phyloP scores from a whole-genome alignment of 805 yeast genomes.

The Saccharomyces eubayanus region DNA sequence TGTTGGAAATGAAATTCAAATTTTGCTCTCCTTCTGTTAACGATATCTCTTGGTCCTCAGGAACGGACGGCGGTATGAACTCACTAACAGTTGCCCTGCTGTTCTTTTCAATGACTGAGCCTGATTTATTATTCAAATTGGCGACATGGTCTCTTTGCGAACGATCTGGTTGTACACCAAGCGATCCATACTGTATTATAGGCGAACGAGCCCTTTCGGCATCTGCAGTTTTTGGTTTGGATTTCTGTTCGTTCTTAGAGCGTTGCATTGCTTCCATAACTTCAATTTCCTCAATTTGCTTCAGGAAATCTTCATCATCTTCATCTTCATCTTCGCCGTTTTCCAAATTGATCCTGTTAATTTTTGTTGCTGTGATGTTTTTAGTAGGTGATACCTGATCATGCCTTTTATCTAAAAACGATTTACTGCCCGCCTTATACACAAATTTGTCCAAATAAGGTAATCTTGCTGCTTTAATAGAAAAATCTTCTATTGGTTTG shows the following conservation, averaged over 20 bases:
- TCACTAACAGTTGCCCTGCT: neutral
- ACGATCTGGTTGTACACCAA: neutral
- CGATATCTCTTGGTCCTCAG: neutral
- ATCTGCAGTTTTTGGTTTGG: neutral
- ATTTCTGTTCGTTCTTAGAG: slow-evolving; percentile 38
- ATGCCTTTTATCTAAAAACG: slow-evolving; percentile 27
- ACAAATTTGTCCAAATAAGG: slow-evolving; percentile 23
- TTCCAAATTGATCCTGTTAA: slow-evolving; percentile 8
- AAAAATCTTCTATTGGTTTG: slow-evolving; percentile 29
- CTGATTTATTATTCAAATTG: neutral
- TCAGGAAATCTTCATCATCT: slow-evolving; percentile 18
- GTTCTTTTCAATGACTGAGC: neutral
- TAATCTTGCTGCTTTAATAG: slow-evolving; percentile 37
- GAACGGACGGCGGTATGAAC: neutral
- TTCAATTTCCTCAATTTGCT: slow-evolving; percentile 30
- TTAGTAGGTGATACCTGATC: slow-evolving; percentile 17
- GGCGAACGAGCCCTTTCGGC: neutral
- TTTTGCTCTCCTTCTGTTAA: slow-evolving; percentile 19
- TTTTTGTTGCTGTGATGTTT: slow-evolving; percentile 2
- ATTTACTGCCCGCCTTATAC: slow-evolving; percentile 15
- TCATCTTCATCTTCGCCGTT: slow-evolving; percentile 16
- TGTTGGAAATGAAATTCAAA: slow-evolving; percentile 14
- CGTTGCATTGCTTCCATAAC: slow-evolving; percentile 34
- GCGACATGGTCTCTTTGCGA: neutral
- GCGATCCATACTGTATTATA: neutral